A percentile compares a stretch with the other conserved stretches of the same genome.
Evolutionary conservation across 441 rosid genomes (phyloP).

Genomic region (Brassica hybrid): DNA sequence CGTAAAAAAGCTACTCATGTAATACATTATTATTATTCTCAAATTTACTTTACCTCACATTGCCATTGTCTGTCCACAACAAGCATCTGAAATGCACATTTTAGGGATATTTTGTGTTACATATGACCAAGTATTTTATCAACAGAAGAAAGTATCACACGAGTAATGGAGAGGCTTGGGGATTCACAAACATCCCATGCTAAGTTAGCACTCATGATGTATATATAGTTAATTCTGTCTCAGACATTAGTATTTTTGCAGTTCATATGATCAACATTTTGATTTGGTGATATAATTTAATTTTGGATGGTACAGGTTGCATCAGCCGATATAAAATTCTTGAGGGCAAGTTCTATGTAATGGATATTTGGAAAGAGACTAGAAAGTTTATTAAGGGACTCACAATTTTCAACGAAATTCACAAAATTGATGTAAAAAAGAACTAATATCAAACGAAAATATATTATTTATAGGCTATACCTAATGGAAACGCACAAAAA

Average conservation of each 20-base stretch:
- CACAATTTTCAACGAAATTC: no score
- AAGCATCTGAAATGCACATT: neutral
- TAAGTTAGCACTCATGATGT: constrained; percentile 55
- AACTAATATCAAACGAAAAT: no score
- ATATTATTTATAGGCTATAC: no score
- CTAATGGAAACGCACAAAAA: no score
- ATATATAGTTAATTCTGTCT: neutral
- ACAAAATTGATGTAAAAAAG: no score
- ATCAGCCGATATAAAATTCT: neutral
- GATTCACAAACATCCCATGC: constrained; percentile 62
- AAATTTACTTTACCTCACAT: neutral
- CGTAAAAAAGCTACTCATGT: constrained; percentile 40
- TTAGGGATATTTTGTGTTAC: neutral
- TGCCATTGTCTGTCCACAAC: neutral
- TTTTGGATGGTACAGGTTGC: neutral
- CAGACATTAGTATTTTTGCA: neutral
- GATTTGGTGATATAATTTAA: neutral
- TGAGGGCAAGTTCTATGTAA: no score
- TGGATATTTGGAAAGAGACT: no score
- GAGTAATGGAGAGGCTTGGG: constrained; percentile 65
- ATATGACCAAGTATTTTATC: constrained; percentile 16
- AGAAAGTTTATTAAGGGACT: no score
- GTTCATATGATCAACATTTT: neutral
- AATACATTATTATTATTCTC: neutral
- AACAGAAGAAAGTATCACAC: constrained; percentile 73